Evolutionary conservation across 2,329 filamentous ascomycete genomes (phyloP).

Genomic region (Aspergillus texensis): DNA sequence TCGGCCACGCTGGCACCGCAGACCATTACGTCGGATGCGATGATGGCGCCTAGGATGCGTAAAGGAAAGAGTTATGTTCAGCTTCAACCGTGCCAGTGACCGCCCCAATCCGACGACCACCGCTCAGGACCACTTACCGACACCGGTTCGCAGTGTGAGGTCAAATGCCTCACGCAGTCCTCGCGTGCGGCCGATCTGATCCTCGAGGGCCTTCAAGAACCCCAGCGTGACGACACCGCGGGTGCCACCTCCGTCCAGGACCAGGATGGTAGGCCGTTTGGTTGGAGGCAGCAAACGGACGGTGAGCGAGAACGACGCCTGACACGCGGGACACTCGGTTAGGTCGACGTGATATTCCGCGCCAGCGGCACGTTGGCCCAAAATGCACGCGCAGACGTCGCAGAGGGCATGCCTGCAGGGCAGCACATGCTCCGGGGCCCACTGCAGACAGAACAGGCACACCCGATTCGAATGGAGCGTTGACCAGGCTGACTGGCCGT

Average conservation of each 20-base stretch:
- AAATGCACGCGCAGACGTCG: conserved; percentile 7
- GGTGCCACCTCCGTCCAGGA: conserved; percentile 8
- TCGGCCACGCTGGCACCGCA: neutral
- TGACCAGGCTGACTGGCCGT: neutral
- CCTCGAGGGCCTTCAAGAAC: conserved; percentile 8
- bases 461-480: conserved; percentile 5
- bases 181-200: conserved; percentile 3
- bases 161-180: conserved; percentile 7
- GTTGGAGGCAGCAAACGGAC: conserved; percentile 9
- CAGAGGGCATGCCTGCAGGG: conserved; percentile 9
- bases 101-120: neutral
- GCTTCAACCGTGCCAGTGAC: no score
- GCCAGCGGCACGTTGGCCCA: neutral
- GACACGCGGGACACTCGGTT: conserved; percentile 5
- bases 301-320: conserved; percentile 1
- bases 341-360: conserved; percentile 8
- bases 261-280: conserved; percentile 10
- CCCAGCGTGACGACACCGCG: conserved; percentile 9
- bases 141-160: conserved; percentile 9
- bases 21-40: neutral
- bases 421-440: conserved; percentile 7
- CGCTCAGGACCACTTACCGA: conserved; percentile 4
- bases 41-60: neutral
- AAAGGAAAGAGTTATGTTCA: no score
- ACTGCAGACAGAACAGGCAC: conserved; percentile 9